Conservation (phyloP, 345 rosid species). For the Microthlaspi erraticum region DNA sequence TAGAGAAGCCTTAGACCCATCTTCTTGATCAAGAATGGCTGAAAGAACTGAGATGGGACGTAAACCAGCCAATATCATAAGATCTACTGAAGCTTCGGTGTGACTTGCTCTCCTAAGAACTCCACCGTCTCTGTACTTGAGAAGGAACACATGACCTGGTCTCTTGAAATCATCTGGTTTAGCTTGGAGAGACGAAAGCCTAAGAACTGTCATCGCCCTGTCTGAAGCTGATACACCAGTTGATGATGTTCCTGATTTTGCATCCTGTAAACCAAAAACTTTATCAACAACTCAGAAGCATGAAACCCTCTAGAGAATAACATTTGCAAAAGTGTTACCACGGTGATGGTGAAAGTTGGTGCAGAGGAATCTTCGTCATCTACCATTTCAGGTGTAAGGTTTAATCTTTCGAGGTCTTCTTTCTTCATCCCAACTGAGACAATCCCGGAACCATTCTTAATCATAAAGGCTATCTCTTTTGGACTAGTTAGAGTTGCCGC, state of each 20-base stretch:
- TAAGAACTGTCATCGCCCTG: slow-evolving; percentile 72
- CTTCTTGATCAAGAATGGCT: slow-evolving; percentile 65
- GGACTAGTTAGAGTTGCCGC: slow-evolving; percentile 67
- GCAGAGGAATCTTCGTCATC: slow-evolving; percentile 79
- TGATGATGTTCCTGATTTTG: slow-evolving; percentile 60
- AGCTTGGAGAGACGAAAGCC: slow-evolving; percentile 64
- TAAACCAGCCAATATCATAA: slow-evolving; percentile 64
- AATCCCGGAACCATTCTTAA: slow-evolving; percentile 81
- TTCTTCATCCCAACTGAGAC: slow-evolving; percentile 82
- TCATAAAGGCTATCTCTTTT: slow-evolving; percentile 61
- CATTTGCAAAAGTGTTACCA: slow-evolving; percentile 44
- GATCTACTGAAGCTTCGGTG: slow-evolving; percentile 88
- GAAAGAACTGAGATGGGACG: slow-evolving; percentile 75
- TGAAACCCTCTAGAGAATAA: not conserved
- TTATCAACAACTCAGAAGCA: not conserved
- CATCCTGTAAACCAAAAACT: slow-evolving; percentile 55
- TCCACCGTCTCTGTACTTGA: slow-evolving; percentile 87
- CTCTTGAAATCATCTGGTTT: slow-evolving; percentile 75
- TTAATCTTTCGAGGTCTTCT: slow-evolving; percentile 73
- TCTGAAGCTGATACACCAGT: slow-evolving; percentile 83
- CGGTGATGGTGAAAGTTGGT: slow-evolving; percentile 85
- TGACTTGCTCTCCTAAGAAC: slow-evolving; percentile 85
- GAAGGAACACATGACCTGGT: slow-evolving; percentile 93
- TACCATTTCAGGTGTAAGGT: slow-evolving; percentile 81
- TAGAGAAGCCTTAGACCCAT: slow-evolving; percentile 72